Base-by-base conservation (phyloP, 257 asterid genomes). In the Capsicum baccatum region DNA sequence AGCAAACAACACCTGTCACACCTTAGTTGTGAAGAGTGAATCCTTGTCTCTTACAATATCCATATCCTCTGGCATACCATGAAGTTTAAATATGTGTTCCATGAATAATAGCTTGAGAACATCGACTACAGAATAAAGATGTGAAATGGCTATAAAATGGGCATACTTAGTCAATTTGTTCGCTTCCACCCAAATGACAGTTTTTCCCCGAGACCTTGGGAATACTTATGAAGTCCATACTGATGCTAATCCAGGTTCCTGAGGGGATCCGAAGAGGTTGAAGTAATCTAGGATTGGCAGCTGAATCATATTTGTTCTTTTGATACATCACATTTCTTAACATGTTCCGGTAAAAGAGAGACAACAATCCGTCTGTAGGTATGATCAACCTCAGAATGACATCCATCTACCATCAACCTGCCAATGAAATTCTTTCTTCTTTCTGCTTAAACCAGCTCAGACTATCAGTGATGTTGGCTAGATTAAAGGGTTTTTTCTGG, bases 361-460 rank as follows among this genome's bases (percentile, higher is more conserved):
- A 67, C 19, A 0, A 9, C 33, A 66, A 17, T 67, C 50, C 12
- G 2, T 67, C n/a, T 56, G 12, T 67, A 67, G 50, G 50, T 14
- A 1, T 35, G 50, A 35, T 67, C 12, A 35, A 67, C 74, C 74
- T 50, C 74, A 7, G 50, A 67, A 67, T 67, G 50, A 37, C 74
- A 67, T 39, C 55, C 79, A 69, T 16, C 79, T 39, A 59, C 79
- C 54, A 17, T 16, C 55, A 6, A 39, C 55, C 33, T 42, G 79
- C 79, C 55, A 42, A 39, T 69, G 79, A 69, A 69, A 26, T 67
- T 67, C 74, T 67, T 67, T 35, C 21, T 67, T 67, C 50, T 67
- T 67, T 67, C 50, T 50, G 14, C 50, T 37, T 67, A 35, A 67
- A 67, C 15, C 33, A 42, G 33, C 55, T 42, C 15, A 69, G 55